Percentiles rank a stretch among this genome's conserved stretches.
Evolutionary conservation across 2,329 filamentous ascomycete species (phyloP).

Genomic region (Calonectria hongkongensis): DNA sequence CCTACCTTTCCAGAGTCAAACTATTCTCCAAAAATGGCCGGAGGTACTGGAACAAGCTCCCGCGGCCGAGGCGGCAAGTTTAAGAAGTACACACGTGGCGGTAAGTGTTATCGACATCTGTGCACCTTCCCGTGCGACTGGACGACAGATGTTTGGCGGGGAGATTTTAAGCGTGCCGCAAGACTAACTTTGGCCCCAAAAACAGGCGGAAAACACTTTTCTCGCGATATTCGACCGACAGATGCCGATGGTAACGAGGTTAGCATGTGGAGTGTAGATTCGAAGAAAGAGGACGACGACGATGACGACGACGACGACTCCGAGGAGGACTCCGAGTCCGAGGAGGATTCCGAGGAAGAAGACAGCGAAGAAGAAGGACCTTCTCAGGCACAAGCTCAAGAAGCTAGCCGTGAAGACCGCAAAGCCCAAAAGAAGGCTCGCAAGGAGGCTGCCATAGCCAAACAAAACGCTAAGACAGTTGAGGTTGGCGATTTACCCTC

Average conservation of each 20-base stretch:
- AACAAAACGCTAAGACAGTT: constrained; percentile 81
- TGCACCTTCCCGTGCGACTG: not conserved
- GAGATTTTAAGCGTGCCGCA: not conserved
- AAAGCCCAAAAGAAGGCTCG: constrained; percentile 90
- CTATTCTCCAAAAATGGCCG: constrained; percentile 65
- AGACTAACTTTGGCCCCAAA: constrained; percentile 42
- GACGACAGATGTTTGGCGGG: not conserved
- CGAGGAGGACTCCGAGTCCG: constrained; percentile 69
- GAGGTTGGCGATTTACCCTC: constrained; percentile 91
- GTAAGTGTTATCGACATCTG: constrained; percentile 67
- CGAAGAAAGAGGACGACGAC: constrained; percentile 67
- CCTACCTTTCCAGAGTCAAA: constrained; percentile 17
- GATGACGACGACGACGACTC: constrained; percentile 67
- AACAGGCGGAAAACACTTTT: constrained; percentile 95
- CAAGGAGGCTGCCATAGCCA: constrained; percentile 91
- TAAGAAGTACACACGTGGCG: constrained; percentile 93
- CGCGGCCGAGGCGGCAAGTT: constrained; percentile 95
- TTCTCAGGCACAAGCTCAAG: constrained; percentile 65
- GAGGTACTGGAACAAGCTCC: constrained; percentile 69
- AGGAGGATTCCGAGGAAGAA: constrained; percentile 72
- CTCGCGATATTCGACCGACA: constrained; percentile 89
- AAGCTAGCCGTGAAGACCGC: constrained; percentile 86
- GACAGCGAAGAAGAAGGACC: constrained; percentile 69
- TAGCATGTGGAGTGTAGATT: constrained; percentile 87
- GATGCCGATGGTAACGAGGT: constrained; percentile 92